Evolutionary conservation across 495 filamentous ascomycete species (phyloP).

Genomic region (Lindgomyces ingoldianus): DNA sequence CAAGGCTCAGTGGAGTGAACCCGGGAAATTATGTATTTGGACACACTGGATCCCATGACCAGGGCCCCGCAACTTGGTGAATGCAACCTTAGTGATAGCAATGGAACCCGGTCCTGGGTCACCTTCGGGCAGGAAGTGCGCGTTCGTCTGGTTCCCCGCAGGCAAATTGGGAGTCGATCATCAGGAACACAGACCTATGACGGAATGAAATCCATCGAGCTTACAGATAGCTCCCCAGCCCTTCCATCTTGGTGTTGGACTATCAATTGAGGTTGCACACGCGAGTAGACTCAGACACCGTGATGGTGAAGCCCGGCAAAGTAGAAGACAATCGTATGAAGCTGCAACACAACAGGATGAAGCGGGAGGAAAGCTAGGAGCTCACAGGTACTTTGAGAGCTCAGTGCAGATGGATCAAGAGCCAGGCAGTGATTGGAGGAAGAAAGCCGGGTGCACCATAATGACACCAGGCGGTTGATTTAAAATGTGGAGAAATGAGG

Average conservation of each 20-base stretch:
- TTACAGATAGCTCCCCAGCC: neutral
- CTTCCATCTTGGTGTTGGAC: neutral
- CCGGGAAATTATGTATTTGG: conserved; percentile 14
- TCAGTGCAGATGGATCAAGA: neutral
- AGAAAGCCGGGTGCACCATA: conserved; percentile 7
- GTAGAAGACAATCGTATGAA: neutral
- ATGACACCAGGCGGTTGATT: conserved; percentile 16
- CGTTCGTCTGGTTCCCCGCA: conserved; percentile 24
- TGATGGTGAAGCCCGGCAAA: neutral
- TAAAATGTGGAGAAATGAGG: conserved; percentile 13
- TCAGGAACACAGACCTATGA: conserved; percentile 24
- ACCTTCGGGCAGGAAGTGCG: neutral
- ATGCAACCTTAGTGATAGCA: conserved; percentile 2
- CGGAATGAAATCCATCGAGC: conserved; percentile 11
- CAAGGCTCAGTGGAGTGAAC: neutral
- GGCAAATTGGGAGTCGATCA: conserved; percentile 6
- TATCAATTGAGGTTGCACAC: neutral
- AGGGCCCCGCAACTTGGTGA: neutral
- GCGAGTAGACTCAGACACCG: neutral
- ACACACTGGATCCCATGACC: conserved; percentile 22
- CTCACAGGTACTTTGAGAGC: no score
- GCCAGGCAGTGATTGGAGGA: conserved; percentile 24
- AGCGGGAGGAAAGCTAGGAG: no score
- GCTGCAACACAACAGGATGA: neutral
- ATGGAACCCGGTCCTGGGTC: neutral